These are phyloP conservation scores for Auriscalpium vulgare DNA, from an alignment of 768 basidiomycete species.

Conservation along the genomic window DNA sequence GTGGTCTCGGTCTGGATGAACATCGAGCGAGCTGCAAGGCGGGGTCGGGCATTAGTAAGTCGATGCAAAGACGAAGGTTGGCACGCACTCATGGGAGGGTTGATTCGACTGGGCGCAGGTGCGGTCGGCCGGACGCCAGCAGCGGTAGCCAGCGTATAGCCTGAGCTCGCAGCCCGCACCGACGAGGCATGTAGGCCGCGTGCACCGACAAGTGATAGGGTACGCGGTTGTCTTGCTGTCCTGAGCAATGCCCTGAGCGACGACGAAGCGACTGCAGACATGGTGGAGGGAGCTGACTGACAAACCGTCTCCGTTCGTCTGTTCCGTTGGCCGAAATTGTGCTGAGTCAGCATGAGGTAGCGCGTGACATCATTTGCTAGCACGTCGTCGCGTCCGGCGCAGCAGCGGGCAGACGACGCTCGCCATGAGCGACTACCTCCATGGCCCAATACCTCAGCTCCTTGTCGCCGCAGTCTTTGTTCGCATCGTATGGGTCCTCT, in stretches of 20 bases:
- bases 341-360: slow-evolving; percentile 4
- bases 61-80: background rate
- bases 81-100: slow-evolving; percentile 29
- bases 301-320: background rate
- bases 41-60: background rate
- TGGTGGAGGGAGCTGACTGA: background rate
- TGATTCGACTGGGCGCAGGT: background rate
- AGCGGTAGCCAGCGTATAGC: slow-evolving; percentile 5
- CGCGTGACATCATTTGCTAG: background rate
- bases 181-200: slow-evolving; percentile 2
- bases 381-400: background rate
- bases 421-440: background rate
- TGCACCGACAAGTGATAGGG: background rate
- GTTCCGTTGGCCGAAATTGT: background rate
- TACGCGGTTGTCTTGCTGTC: background rate
- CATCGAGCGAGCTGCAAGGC: slow-evolving; percentile 67
- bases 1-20: slow-evolving; percentile 98
- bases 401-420: background rate
- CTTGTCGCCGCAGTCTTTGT: background rate
- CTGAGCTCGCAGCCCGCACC: background rate
- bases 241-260: background rate
- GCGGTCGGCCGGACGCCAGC: slow-evolving; percentile 6
- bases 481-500: background rate
- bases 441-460: background rate
- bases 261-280: background rate